These are phyloP conservation scores for Pseudogymnoascus sp. DNA, from an alignment of 2,329 filamentous ascomycete genomes.

Conservation along the genomic window DNA sequence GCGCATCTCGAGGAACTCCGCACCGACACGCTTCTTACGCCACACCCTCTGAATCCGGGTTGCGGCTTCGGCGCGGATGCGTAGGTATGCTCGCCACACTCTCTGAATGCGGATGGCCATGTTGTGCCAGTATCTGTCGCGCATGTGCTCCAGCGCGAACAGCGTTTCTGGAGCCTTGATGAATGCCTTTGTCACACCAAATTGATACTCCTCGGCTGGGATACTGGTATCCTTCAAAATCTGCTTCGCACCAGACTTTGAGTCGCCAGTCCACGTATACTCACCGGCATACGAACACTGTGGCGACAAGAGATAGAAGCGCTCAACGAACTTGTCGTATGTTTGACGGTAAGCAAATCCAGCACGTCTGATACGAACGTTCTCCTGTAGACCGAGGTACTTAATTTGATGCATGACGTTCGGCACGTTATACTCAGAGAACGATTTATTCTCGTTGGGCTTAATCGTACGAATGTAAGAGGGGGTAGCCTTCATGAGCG, in stretches of 20 bases:
- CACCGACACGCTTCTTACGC: conserved; percentile 84
- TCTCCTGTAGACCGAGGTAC: conserved; percentile 97
- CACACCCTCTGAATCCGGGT: conserved; percentile 92
- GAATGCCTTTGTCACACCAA: conserved; percentile 94
- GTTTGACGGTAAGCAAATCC: conserved; percentile 96
- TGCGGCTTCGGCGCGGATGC: conserved; percentile 86
- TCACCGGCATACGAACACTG: conserved; percentile 95
- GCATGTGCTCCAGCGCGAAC: conserved; percentile 95
- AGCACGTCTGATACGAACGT: conserved; percentile 91
- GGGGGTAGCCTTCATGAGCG: conserved; percentile 92
- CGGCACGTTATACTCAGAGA: conserved; percentile 79
- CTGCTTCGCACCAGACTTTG: conserved; percentile 78
- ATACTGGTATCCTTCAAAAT: conserved; percentile 97
- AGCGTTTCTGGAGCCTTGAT: conserved; percentile 97
- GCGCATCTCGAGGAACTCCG: conserved; percentile 79
- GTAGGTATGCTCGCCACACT: conserved; percentile 92
- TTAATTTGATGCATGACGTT: conserved; percentile 98
- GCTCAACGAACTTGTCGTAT: conserved; percentile 96
- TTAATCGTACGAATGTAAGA: conserved; percentile 99
- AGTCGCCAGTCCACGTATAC: conserved; percentile 89
- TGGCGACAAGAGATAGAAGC: conserved; percentile 90
- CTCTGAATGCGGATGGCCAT: conserved; percentile 97
- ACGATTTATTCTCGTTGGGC: conserved; percentile 97
- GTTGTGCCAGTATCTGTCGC: conserved; percentile 97
- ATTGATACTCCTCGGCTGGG: conserved; percentile 89